Conservation (phyloP, 2,329 filamentous ascomycete genomes). For the Alternaria sp. region DNA sequence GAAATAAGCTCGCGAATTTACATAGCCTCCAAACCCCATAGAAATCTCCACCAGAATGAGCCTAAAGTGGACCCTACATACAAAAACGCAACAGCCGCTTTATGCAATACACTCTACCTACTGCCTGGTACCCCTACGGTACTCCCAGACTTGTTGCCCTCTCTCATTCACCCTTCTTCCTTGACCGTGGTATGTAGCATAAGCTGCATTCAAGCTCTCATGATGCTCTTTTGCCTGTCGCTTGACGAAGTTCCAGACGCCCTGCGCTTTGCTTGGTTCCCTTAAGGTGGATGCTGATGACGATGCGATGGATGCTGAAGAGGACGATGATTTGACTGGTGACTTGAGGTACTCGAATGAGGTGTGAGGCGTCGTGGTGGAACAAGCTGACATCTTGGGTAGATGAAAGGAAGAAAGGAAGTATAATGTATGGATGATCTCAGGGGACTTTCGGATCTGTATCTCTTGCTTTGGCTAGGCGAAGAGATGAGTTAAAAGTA, state of each 20-base stretch:
- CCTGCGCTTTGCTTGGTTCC: constrained; percentile 13
- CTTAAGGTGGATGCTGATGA: constrained; percentile 5
- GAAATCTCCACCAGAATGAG: background rate
- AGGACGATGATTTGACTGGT: constrained; percentile 8
- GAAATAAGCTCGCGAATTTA: no score
- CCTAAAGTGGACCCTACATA: background rate
- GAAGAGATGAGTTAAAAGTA: background rate
- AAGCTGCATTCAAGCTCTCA: constrained; percentile 32
- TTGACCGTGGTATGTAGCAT: constrained; percentile 34
- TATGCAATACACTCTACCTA: background rate
- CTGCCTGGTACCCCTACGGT: constrained; percentile 21
- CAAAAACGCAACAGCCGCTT: background rate
- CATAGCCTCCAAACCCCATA: background rate
- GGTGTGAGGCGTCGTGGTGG: constrained; percentile 29
- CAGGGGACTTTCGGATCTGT: no score
- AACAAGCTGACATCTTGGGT: constrained; percentile 21
- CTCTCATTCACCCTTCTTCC: background rate
- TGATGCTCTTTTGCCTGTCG: constrained; percentile 34
- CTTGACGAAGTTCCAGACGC: constrained; percentile 31
- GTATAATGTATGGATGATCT: background rate
- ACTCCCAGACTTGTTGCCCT: constrained; percentile 29
- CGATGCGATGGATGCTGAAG: constrained; percentile 10
- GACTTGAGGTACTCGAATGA: constrained; percentile 30
- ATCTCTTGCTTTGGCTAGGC: background rate
- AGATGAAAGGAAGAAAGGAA: no score